phyloP scores from a whole-genome alignment of 495 filamentous ascomycete species.

The Penicilliopsis zonata region DNA sequence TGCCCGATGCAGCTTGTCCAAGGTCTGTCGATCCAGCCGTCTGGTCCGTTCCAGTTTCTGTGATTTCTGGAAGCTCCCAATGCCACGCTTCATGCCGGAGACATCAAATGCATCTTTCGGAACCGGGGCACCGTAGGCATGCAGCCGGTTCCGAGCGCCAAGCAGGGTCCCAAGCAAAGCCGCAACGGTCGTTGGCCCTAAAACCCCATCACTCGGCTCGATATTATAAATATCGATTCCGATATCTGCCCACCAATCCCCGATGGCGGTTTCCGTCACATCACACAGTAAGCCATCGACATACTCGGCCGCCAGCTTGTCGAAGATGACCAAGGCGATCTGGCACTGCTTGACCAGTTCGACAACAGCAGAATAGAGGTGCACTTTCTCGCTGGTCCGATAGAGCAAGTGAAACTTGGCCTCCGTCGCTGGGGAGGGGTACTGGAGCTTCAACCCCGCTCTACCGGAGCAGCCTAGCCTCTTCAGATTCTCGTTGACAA shows the following conservation, averaged over 20 bases:
- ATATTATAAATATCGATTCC: conserved; percentile 81
- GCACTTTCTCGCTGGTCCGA: conserved; percentile 68
- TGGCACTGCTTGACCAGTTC: conserved; percentile 93
- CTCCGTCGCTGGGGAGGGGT: conserved; percentile 65
- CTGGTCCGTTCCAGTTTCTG: conserved; percentile 69
- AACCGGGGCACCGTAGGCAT: conserved; percentile 69
- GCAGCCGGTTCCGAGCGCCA: conserved; percentile 79
- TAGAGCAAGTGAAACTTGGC: conserved; percentile 92
- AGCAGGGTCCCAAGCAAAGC: conserved; percentile 79
- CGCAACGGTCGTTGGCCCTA: conserved; percentile 87
- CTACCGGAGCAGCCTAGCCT: conserved; percentile 84
- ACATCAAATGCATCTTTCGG: conserved; percentile 90
- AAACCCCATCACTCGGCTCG: conserved; percentile 82
- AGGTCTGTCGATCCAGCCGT: conserved; percentile 68
- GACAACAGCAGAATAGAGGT: conserved; percentile 62
- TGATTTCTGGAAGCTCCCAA: conserved; percentile 78
- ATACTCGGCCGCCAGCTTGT: conserved; percentile 76
- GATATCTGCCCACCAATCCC: conserved; percentile 94
- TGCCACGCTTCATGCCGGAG: conserved; percentile 64
- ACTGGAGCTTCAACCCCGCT: conserved; percentile 65
- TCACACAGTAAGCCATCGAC: conserved; percentile 91
- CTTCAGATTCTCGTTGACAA: conserved; percentile 93
- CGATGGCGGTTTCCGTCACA: conserved; percentile 78
- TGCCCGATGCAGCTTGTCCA: conserved; percentile 64
- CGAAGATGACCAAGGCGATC: conserved; percentile 76